Evolutionary conservation across 257 asterid species (phyloP), one percentile per base, ranked within the genome.

Genomic region (Fraxinus anomala): DNA sequence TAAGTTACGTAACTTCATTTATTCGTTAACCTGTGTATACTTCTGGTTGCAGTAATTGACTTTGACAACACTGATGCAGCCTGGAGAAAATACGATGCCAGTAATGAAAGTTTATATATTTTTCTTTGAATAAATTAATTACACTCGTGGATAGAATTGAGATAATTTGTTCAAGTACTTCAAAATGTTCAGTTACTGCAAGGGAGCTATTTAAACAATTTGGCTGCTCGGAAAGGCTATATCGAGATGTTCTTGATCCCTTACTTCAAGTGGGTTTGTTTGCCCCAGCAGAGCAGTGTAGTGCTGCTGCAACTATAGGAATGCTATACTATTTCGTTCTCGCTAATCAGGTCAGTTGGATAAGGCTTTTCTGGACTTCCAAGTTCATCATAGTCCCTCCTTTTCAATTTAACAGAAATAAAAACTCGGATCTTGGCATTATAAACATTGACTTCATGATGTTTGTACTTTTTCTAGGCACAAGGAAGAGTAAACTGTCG

Each of bases 251-350:
- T 72, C 31, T 91, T 69, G 86, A 83, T 54, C 89, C 93, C 26
- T 70, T 91, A 86, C 78, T 91, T 84, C 89, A 81, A 83, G 92
- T 91, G 75, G 93, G 92, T 51, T 82, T 91, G 74, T 87, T 80
- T 81, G 89, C 93, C 70, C 90, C 92, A 8, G 74, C 92, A 14
- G 96, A 91, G 82, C 90, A 83, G 72, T 89, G 90, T 76, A 91
- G 92, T 80, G 86, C 93, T 33, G 93, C 96, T 81, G 88, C 91
- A 61, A 85, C 90, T 67, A 82, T 89, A 63, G 92, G 84, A 82
- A 80, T 85, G 85, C 83, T 89, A 10, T 74, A 86, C 80, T 86
- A 86, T 80, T 86, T 79, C 30, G 82, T 87, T 72, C 79, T 91
- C 21, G 85, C 88, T 61, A 90, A 87, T 74, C 93, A 91, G 96